Evolutionary conservation across 345 rosid species (phyloP), one percentile per base, ranked within the genome.

Genomic region (Sisymbrium irio): DNA sequence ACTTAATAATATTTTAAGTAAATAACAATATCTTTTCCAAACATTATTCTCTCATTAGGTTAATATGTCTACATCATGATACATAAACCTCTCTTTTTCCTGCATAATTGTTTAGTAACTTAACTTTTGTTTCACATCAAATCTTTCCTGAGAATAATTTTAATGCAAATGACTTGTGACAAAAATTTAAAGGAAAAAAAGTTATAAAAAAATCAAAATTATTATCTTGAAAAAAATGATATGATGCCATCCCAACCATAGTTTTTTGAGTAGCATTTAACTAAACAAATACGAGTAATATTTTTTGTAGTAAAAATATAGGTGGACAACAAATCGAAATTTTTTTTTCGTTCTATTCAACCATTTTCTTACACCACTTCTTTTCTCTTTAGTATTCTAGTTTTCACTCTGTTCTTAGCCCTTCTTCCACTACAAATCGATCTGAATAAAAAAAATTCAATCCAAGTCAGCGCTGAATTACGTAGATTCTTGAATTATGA

Each of bases 11-110:
- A 61, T 11, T 75, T 67, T 60, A 51, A 17, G 64, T 41, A 60
- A 66, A 18, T 70, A n/a, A n/a, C 71, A 69, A 55, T 76, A 55
- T 58, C 2, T 36, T 70, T 76, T 46, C 32, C 53, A 63, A n/a
- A 36, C 37, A 64, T 54, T 69, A 69, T 63, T 62, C 75, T 68
- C 44, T 54, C 58, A 67, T 75, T 75, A 67, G 50, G 65, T 62
- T 69, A 76, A 69, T 62, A 13, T 45, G 71, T 69, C 79, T 20
- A 76, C 75, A 76, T 76, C 75, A 37, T 55, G 58, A 64, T 37
- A 55, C 71, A 63, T 39, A 55, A 63, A n/a, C 54, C 67, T 76
- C 37, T 76, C 66, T 69, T 76, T 69, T 76, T 36, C 75, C 73
- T n/a, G 62, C 78, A 75, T 47, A 40, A 41, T 8, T n/a, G 20